Evolutionary conservation across 129 eudicot species (phyloP).

Genomic region (Helichrysum umbraculigerum): DNA sequence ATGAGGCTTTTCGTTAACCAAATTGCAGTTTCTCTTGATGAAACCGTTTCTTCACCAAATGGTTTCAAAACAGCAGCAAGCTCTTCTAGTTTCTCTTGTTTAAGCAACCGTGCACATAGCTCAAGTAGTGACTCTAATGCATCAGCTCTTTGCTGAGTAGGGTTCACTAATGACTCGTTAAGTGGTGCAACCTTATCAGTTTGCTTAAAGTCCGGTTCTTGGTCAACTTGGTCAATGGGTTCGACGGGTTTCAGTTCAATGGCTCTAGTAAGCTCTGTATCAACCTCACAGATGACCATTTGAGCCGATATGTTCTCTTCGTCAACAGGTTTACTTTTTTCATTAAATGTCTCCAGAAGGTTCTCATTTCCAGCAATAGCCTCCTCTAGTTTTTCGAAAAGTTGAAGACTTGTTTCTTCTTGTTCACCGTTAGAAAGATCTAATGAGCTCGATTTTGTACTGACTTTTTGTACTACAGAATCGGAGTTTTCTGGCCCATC

Average conservation of each 20-base stretch:
- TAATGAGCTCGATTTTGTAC: slow-evolving; percentile 42
- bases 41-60: slow-evolving; percentile 86
- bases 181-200: slow-evolving; percentile 35
- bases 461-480: slow-evolving; percentile 44
- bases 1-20: slow-evolving; percentile 94
- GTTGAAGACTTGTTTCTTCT: slow-evolving; percentile 39
- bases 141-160: slow-evolving; percentile 67
- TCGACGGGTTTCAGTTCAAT: slow-evolving; percentile 23
- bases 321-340: slow-evolving; percentile 31
- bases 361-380: slow-evolving; percentile 32
- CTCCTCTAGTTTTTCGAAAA: slow-evolving; percentile 33
- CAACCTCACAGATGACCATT: slow-evolving; percentile 34
- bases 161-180: slow-evolving; percentile 33
- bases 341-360: slow-evolving; percentile 34
- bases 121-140: slow-evolving; percentile 89
- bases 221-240: slow-evolving; percentile 27
- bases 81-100: slow-evolving; percentile 80
- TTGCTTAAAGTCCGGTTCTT: slow-evolving; percentile 22
- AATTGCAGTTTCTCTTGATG: slow-evolving; percentile 98
- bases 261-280: slow-evolving; percentile 38
- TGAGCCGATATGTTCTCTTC: slow-evolving; percentile 41
- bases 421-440: slow-evolving; percentile 43
- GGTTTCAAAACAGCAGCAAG: slow-evolving; percentile 88
- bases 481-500: slow-evolving; percentile 48
- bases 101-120: slow-evolving; percentile 77